Percentiles rank a stretch among this genome's conserved stretches.
Conservation (phyloP, 768 basidiomycete genomes). For the Astraeus odoratus region DNA sequence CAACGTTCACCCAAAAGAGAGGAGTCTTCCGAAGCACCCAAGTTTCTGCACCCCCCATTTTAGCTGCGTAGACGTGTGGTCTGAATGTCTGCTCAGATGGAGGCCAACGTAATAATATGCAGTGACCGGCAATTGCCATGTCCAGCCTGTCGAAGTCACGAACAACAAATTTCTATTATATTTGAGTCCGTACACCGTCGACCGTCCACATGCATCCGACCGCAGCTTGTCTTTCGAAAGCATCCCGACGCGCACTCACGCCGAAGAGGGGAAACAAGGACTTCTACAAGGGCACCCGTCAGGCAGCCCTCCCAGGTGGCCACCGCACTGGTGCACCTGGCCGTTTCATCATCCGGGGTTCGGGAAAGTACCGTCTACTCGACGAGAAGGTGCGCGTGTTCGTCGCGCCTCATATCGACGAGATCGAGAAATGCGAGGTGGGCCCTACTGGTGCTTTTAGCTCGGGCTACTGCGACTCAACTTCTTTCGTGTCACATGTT, state of each 20-base stretch:
- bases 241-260: slow-evolving; percentile 75
- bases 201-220: slow-evolving; percentile 66
- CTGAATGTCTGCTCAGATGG: too few species aligned
- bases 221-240: slow-evolving; percentile 65
- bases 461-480: background rate
- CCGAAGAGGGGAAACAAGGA: slow-evolving; percentile 92
- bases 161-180: too few species aligned
- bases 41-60: too few species aligned
- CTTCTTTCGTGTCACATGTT: background rate
- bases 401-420: slow-evolving; percentile 68
- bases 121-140: too few species aligned
- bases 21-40: too few species aligned
- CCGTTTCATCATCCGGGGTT: slow-evolving; percentile 70
- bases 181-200: too few species aligned
- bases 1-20: too few species aligned
- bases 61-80: too few species aligned
- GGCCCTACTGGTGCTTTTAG: slow-evolving; percentile 17
- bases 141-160: too few species aligned
- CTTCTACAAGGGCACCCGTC: slow-evolving; percentile 91
- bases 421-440: slow-evolving; percentile 53
- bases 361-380: slow-evolving; percentile 72
- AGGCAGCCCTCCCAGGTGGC: slow-evolving; percentile 77
- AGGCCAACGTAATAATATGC: too few species aligned
- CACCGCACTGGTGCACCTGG: slow-evolving; percentile 86
- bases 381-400: slow-evolving; percentile 82